Percentiles rank a stretch among this genome's conserved stretches.
Conservation (phyloP, 2,329 filamentous ascomycete species). For the Trichophyton schoenleinii region DNA sequence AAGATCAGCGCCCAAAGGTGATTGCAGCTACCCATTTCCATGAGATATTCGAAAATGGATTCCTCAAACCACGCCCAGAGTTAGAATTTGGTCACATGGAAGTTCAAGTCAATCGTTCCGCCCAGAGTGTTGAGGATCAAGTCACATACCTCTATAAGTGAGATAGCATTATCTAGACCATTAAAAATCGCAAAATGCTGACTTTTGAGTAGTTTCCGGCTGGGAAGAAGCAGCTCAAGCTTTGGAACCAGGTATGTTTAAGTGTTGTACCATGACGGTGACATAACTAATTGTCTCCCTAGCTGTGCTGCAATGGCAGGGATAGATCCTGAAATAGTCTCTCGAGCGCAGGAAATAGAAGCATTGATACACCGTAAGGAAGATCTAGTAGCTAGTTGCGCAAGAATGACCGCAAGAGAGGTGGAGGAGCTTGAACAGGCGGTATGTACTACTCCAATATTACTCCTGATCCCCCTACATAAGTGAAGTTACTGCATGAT, state of each 20-base stretch:
- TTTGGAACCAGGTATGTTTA: constrained; percentile 55
- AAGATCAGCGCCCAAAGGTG: constrained; percentile 43
- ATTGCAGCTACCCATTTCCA: constrained; percentile 53
- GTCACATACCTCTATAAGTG: constrained; percentile 57
- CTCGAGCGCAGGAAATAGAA: constrained; percentile 63
- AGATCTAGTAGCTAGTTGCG: constrained; percentile 62
- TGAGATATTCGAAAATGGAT: constrained; percentile 41
- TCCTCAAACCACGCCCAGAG: constrained; percentile 35
- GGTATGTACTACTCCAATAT: constrained; percentile 25
- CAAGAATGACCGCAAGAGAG: constrained; percentile 53
- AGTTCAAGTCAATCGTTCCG: constrained; percentile 33
- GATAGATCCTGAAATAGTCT: constrained; percentile 57
- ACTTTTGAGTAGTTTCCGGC: constrained; percentile 30
- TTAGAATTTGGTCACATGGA: constrained; percentile 50
- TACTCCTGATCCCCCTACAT: background rate
- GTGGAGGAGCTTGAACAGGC: constrained; percentile 55
- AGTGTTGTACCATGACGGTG: background rate
- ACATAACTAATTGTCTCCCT: constrained; percentile 5
- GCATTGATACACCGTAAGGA: constrained; percentile 57
- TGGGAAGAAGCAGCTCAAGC: constrained; percentile 62
- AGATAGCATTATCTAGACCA: background rate
- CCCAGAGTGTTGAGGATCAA: constrained; percentile 38
- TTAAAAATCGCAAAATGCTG: too few relatives aligned
- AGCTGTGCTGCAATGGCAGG: constrained; percentile 79
- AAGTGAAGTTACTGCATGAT: background rate